Base-by-base conservation (phyloP, 2,329 filamentous ascomycete species). In the Sporothrix schenckii region DNA sequence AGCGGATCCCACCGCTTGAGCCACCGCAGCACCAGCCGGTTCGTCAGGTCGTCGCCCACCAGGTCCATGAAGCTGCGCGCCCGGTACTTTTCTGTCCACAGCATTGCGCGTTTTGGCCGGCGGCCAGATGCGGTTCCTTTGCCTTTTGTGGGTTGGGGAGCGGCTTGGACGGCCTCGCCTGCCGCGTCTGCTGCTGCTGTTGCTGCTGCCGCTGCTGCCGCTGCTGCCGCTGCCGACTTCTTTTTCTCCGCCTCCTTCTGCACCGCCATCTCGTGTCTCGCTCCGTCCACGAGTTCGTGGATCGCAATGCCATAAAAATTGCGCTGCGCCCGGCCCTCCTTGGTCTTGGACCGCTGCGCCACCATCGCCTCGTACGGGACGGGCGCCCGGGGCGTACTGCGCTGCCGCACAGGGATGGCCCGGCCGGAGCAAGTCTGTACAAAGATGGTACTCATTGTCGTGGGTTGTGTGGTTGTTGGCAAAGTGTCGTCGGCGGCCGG, bases 71-170 rank as follows among this genome's bases (percentile, higher is more conserved):
- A 99, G 75, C 89, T 94, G 72, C 89, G 88, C 39, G 95, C 95
- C 49, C 95, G 90, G 78, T 99, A 99, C 78, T 99, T 99, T 78
- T 99, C 95, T 0, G 94, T 97, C 95, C 95, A 99, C 77, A 99
- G 83, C 44, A 92, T 79, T 0, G 88, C 86, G 2, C 63, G 58
- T 65, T 56, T 67, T n/a, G 56, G 47, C 34, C 67, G 67, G 53
- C 39, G 24, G 53, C 63, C n/a, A 4, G 41, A 24, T 7, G 47
- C 14, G 3, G 41, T 44, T 3, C 7, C 9, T 14, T 66, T 49
- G 7, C 52, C 24, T 41, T 58, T 30, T 21, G 7, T 24, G 4
- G 50, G 10, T 5, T 66, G 34, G 27, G 34, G 72, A 80, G 82
- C 72, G 80, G 82, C 72, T 81, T 85, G 6, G 41, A 11, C 41